A percentile compares a stretch with the other conserved stretches of the same genome.
These are phyloP conservation scores for Immersiporthe knoxdaviesiana DNA, from an alignment of 2,329 filamentous ascomycete genomes.

Conservation along the genomic window DNA sequence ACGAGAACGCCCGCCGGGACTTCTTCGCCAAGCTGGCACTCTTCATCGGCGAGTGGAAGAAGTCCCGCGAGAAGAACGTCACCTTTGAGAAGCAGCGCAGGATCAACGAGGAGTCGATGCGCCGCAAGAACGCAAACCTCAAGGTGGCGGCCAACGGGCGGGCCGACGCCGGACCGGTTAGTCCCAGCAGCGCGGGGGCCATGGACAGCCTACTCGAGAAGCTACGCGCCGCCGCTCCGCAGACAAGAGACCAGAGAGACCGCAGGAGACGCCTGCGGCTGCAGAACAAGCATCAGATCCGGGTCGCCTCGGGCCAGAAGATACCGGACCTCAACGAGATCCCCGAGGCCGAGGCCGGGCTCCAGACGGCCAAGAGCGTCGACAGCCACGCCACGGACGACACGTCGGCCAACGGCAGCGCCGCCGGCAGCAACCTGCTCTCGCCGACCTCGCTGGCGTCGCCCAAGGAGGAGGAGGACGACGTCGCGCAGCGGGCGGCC, in stretches of 20 bases:
- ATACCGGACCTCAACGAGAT: conserved; percentile 75
- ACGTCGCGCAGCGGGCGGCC: conserved; percentile 84
- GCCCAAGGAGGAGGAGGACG: conserved; percentile 58
- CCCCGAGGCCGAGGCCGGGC: conserved; percentile 54
- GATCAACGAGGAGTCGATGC: conserved; percentile 89
- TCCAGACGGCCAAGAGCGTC: conserved; percentile 38
- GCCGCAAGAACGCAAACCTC: conserved; percentile 79
- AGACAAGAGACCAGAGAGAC: conserved; percentile 86
- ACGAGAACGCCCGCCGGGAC: conserved; percentile 90
- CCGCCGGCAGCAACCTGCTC: conserved; percentile 38
- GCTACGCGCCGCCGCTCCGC: conserved; percentile 87
- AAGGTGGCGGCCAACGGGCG: conserved; percentile 55
- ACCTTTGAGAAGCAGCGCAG: conserved; percentile 78
- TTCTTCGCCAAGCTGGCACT: conserved; percentile 93
- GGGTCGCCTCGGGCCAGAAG: conserved; percentile 85
- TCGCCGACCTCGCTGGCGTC: conserved; percentile 40
- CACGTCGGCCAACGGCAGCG: conserved; percentile 57
- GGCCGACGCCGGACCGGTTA: conserved; percentile 55
- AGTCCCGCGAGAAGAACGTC: conserved; percentile 91
- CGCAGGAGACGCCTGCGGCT: conserved; percentile 82
- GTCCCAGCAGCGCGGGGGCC: conserved; percentile 78
- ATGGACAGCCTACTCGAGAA: conserved; percentile 98
- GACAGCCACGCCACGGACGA: conserved; percentile 48
- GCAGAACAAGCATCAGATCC: conserved; percentile 88
- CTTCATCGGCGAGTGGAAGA: conserved; percentile 95